Conservation (phyloP, 306 rosid species). For the Alnus rubra region DNA sequence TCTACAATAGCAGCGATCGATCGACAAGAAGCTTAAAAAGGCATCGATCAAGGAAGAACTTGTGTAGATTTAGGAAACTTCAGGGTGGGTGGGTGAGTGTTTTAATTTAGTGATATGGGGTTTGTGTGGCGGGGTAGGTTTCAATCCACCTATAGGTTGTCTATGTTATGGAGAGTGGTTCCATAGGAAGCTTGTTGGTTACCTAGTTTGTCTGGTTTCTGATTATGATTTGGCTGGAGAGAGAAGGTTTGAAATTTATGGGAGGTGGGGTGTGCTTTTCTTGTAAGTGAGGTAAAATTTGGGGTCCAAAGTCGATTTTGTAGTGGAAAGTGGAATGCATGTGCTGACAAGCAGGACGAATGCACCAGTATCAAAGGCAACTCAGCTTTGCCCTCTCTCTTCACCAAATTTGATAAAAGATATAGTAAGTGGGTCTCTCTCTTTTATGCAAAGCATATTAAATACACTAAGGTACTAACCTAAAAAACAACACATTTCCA, state of each 20-base stretch:
- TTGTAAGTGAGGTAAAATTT: conserved; percentile 81
- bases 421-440: conserved; percentile 61
- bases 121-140: conserved; percentile 17
- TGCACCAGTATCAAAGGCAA: conserved; percentile 85
- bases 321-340: conserved; percentile 97
- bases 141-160: conserved; percentile 1
- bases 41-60: conserved; percentile 7
- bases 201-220: conserved; percentile 27
- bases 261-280: conserved; percentile 77
- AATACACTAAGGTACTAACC: conserved; percentile 18
- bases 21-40: background rate
- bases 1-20: background rate
- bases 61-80: conserved; percentile 4
- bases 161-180: conserved; percentile 25
- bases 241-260: conserved; percentile 56
- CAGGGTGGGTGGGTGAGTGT: conserved; percentile 13
- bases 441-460: conserved; percentile 39
- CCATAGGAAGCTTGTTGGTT: conserved; percentile 19
- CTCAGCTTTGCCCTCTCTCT: conserved; percentile 60
- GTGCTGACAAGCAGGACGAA: conserved; percentile 89
- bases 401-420: conserved; percentile 45
- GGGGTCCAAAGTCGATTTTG: conserved; percentile 90
- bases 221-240: conserved; percentile 31
- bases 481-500: conserved; percentile 16
- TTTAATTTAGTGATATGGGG: background rate